Conservation (phyloP, 768 basidiomycete genomes). For the Boletellus emodensis region DNA sequence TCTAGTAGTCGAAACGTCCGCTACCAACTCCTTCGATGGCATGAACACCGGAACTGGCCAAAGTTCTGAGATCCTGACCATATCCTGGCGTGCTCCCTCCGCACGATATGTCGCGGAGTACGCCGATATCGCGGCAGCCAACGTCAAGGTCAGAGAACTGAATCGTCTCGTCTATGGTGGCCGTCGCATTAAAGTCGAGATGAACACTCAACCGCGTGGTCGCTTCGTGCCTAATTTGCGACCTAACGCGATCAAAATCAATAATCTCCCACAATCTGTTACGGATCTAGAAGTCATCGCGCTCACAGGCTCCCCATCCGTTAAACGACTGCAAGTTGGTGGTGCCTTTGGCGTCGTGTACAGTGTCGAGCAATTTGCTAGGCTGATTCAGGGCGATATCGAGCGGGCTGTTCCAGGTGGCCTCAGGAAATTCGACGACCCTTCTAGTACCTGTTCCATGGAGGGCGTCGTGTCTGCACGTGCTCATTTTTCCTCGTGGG, state of each 20-base stretch:
- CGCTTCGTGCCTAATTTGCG: slow-evolving; percentile 22
- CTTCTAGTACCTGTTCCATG: slow-evolving; percentile 12
- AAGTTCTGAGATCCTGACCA: slow-evolving; percentile 39
- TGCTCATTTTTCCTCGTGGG: slow-evolving; percentile 47
- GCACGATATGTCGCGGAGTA: slow-evolving; percentile 45
- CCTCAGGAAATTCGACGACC: slow-evolving; percentile 26
- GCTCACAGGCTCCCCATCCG: slow-evolving; percentile 29
- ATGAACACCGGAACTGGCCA: slow-evolving; percentile 38
- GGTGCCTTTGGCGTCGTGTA: slow-evolving; percentile 20
- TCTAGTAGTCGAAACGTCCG: slow-evolving; percentile 41
- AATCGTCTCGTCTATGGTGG: slow-evolving; percentile 35
- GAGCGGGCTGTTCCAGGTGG: slow-evolving; percentile 13
- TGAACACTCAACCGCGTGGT: slow-evolving; percentile 40
- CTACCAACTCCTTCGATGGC: slow-evolving; percentile 36
- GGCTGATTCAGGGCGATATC: slow-evolving; percentile 25
- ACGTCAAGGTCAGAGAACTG: slow-evolving; percentile 34
- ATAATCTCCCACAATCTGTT: slow-evolving; percentile 34
- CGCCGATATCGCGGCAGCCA: slow-evolving; percentile 16
- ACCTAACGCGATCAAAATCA: slow-evolving; percentile 40
- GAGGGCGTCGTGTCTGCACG: slow-evolving; percentile 36
- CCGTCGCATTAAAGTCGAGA: slow-evolving; percentile 44
- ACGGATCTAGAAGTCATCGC: slow-evolving; percentile 22
- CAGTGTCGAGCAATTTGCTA: slow-evolving; percentile 18
- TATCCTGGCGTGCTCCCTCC: slow-evolving; percentile 53
- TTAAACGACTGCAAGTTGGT: slow-evolving; percentile 25